Base-by-base conservation (phyloP, 257 asterid genomes). In the Coffea canephora region DNA sequence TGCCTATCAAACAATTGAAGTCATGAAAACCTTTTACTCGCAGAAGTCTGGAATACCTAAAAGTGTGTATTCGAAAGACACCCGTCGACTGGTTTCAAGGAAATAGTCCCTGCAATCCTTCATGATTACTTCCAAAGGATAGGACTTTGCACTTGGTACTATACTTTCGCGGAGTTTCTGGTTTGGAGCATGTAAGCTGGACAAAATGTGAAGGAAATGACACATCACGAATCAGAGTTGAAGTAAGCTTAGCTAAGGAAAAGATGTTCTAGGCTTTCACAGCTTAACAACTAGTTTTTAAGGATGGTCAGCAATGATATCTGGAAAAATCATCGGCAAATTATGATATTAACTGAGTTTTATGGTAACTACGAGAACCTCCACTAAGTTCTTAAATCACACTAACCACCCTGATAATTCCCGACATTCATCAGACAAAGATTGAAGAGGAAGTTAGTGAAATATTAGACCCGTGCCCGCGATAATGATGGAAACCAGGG, bases 51-150 rank as follows among this genome's bases (percentile, higher is more conserved):
- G 73, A 70, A 50, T 88, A 94, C 98, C 98, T 87, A 95, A 79
- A 34, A 95, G 94, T 46, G 98, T 93, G 82, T 95, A 93, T 83
- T 95, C 98, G 75, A 95, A 93, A 82, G 99, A 95, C 69, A 95
- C 97, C 31, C 98, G 90, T 78, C 98, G 86, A 75, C 90, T 85
- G 78, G 98, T 95, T 91, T 93, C 94, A 23, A 76, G 86, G 85
- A 90, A 91, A 81, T 95, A 95, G 87, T 95, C 95, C 82, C 85
- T 90, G 92, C 99, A 95, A 86, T 95, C 98, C 78, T 89, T 88
- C 99, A 95, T 95, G 79, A 95, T 88, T 81, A 98, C 99, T 72
- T 91, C 95, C 87, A 95, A 79, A 71, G 98, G 97, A 78, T 93
- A 95, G 52, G 96, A 87, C 87, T 93, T 95, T 77, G 98, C 97